These are phyloP conservation scores for Coemansia erecta DNA, from an alignment of 192 early-diverging fungal species.

Conservation along the genomic window DNA sequence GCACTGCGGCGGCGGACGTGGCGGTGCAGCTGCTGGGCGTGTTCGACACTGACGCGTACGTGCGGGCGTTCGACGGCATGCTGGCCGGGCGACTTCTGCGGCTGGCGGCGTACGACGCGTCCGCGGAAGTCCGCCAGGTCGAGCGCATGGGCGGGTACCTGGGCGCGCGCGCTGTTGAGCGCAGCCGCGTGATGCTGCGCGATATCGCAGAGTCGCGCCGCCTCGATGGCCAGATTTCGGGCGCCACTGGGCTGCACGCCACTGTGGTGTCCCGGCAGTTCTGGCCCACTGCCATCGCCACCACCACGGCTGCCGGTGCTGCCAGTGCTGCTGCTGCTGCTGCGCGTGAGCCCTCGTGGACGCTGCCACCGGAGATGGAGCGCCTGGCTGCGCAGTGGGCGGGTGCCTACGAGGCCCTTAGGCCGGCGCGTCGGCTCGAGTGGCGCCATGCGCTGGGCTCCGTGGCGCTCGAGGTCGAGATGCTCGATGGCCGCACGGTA, in stretches of 20 bases:
- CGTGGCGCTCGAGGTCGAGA: conserved; percentile 58
- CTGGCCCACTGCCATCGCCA: conserved; percentile 56
- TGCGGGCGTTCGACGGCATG: conserved; percentile 65
- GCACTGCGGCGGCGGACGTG: conserved; percentile 54
- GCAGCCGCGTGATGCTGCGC: conserved; percentile 80
- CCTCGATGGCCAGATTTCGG: conserved; percentile 55
- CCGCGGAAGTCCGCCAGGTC: conserved; percentile 63
- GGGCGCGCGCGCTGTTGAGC: conserved; percentile 59
- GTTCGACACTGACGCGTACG: conserved; percentile 70
- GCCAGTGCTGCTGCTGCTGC: too few relatives aligned
- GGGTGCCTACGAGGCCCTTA: conserved; percentile 48
- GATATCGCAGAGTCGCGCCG: conserved; percentile 74
- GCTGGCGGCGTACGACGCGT: conserved; percentile 51
- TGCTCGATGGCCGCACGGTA: conserved; percentile 49
- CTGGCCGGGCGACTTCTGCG: conserved; percentile 57
- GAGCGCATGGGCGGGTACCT: conserved; percentile 76
- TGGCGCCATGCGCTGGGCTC: conserved; percentile 56
- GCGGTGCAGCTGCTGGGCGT: conserved; percentile 66
- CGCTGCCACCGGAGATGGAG: conserved; percentile 44
- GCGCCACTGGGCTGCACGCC: conserved; percentile 29
- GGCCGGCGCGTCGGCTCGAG: conserved; percentile 60
- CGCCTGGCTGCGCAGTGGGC: conserved; percentile 49
- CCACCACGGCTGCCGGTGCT: too few relatives aligned
- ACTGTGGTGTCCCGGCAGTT: conserved; percentile 63
- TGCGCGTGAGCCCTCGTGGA: conserved; percentile 25